Percentiles rank a stretch among this genome's conserved stretches.
Evolutionary conservation across 345 rosid species (phyloP).

Genomic region (Arabis hirsuta): DNA sequence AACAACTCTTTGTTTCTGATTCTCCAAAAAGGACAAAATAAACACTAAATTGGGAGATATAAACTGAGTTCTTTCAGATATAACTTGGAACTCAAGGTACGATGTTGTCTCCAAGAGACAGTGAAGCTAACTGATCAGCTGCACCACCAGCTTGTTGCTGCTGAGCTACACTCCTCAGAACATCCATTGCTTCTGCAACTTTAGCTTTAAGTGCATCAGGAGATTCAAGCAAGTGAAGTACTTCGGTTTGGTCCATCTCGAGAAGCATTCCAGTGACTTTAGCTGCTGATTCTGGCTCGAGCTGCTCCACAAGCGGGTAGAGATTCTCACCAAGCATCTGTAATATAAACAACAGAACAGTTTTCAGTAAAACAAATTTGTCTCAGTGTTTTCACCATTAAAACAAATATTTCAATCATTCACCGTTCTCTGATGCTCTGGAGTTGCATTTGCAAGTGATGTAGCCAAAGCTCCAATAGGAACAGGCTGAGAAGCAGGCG

Average conservation of each 20-base stretch:
- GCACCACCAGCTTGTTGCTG: constrained; percentile 56
- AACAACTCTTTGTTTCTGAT: constrained; percentile 35
- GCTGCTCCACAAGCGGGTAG: constrained; percentile 67
- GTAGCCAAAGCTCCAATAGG: constrained; percentile 88
- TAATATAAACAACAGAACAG: not conserved
- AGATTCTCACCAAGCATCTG: constrained; percentile 69
- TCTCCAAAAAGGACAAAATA: constrained; percentile 14
- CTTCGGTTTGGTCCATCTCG: constrained; percentile 70
- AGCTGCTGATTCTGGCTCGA: constrained; percentile 54
- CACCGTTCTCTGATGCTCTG: constrained; percentile 92
- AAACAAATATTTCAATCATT: constrained; percentile 8
- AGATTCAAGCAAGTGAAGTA: constrained; percentile 65
- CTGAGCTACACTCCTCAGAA: constrained; percentile 54
- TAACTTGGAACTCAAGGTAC: constrained; percentile 47
- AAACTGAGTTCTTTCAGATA: constrained; percentile 32
- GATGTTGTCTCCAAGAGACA: constrained; percentile 58
- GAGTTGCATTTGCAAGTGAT: constrained; percentile 85
- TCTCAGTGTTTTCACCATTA: not conserved
- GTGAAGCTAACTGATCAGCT: constrained; percentile 61
- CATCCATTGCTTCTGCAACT: constrained; percentile 65
- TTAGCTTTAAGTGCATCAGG: constrained; percentile 63
- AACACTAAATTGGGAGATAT: constrained; percentile 5
- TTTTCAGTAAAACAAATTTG: not conserved
- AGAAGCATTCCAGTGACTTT: constrained; percentile 70
- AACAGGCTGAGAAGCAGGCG: constrained; percentile 62